Evolutionary conservation across 2,329 filamentous ascomycete genomes (phyloP).

Genomic region (Verticillium klebahnii): DNA sequence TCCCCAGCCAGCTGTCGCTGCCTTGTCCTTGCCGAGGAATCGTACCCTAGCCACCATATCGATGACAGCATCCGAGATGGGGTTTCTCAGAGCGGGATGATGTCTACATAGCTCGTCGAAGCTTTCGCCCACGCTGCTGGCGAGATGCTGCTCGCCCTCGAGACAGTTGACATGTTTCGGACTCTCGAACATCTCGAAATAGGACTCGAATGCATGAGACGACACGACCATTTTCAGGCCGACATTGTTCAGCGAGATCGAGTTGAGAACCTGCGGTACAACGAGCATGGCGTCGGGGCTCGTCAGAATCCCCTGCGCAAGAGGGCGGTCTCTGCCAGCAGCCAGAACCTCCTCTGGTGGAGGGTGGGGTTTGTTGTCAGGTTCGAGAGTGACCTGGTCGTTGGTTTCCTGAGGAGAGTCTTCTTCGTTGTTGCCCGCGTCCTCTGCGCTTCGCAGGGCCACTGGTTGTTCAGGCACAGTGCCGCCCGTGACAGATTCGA

Average conservation of each 20-base stretch:
- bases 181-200: constrained; percentile 96
- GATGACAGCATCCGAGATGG: constrained; percentile 80
- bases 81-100: constrained; percentile 75
- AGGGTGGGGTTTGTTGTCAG: constrained; percentile 44
- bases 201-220: constrained; percentile 77
- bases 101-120: constrained; percentile 96
- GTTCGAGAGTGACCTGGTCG: constrained; percentile 30
- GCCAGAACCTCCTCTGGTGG: constrained; percentile 44
- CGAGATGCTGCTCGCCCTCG: constrained; percentile 64
- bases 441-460: constrained; percentile 22
- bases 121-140: constrained; percentile 70
- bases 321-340: constrained; percentile 22
- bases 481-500: constrained; percentile 71
- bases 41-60: constrained; percentile 84
- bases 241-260: constrained; percentile 84
- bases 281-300: constrained; percentile 83
- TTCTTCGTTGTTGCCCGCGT: constrained; percentile 22
- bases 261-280: constrained; percentile 83
- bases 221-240: constrained; percentile 85
- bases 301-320: constrained; percentile 75
- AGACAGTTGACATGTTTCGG: constrained; percentile 82
- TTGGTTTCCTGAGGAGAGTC: constrained; percentile 35
- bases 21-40: constrained; percentile 66
- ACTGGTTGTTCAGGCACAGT: constrained; percentile 30
- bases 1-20: constrained; percentile 66